Evolutionary conservation across 208 protist species (phyloP).

Genomic region (Angomonas ambiguus): DNA sequence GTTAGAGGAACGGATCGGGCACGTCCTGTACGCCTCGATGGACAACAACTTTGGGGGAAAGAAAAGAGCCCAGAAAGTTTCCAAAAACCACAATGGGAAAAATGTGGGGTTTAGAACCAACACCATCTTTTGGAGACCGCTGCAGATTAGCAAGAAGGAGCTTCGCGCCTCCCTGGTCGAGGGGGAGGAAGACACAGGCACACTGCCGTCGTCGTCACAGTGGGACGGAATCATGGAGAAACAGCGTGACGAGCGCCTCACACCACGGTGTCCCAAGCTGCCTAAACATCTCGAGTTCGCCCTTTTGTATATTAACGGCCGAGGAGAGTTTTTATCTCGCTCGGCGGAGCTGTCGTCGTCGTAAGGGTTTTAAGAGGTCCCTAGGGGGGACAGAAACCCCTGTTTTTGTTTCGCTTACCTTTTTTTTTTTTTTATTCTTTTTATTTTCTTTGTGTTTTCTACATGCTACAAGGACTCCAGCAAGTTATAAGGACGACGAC

Average conservation of each 20-base stretch:
- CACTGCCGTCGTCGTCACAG: background rate
- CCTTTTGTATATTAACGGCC: slow-evolving; percentile 25
- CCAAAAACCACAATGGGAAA: background rate
- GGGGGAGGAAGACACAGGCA: background rate
- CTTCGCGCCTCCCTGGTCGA: background rate
- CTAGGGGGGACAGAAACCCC: too few relatives aligned
- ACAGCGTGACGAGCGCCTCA: too few relatives aligned
- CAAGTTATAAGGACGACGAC: too few relatives aligned
- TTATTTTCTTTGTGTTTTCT: background rate
- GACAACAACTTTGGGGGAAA: background rate
- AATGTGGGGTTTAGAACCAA: background rate
- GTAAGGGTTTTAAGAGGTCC: too few relatives aligned
- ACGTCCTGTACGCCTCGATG: slow-evolving; percentile 29
- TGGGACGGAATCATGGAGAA: too few relatives aligned
- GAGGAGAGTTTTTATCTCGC: slow-evolving; percentile 34
- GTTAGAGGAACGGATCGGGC: slow-evolving; percentile 32
- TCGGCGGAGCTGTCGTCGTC: background rate
- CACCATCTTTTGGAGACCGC: background rate
- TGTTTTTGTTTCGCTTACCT: too few relatives aligned
- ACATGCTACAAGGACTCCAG: too few relatives aligned
- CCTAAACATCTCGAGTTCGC: slow-evolving; percentile 16
- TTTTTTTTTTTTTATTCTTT: background rate
- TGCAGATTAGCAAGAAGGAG: background rate
- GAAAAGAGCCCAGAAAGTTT: background rate
- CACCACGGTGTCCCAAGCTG: slow-evolving; percentile 2